Base-by-base conservation (phyloP, 192 early-diverging fungal genomes). In the Podila horticola region DNA sequence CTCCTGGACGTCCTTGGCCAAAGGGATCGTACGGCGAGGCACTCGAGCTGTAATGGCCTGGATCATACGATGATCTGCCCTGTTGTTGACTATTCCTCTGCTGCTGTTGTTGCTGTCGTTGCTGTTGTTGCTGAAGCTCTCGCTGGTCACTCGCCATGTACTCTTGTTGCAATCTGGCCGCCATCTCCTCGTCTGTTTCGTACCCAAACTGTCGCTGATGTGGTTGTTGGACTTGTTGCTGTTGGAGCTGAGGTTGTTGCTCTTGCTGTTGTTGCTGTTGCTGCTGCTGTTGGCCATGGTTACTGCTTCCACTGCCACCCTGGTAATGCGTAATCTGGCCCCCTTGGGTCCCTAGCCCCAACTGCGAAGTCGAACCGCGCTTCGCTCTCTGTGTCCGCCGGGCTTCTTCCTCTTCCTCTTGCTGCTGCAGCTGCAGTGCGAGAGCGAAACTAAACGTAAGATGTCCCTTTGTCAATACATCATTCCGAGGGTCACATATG, bases 351-450 rank as follows among this genome's bases (percentile, higher is more conserved):
- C 13, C 26, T 63, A 57, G 49, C 13, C 51, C 38, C 41, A 26
- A n/a, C 12, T 70, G 72, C 30, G 66, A 58, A 31, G 52, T 65
- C 15, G 74, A 79, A 9, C n/a, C 60, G 8, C 64, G 68, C n/a
- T 72, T 67, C 9, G 61, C 63, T 22, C 66, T 74, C 24, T 79
- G 69, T 7, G 62, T 20, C 2, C 71, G 66, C 4, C 64, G 71
- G 0, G 74, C 75, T 62, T 85, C 84, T 22, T 72, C 67, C 36
- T 85, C 81, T 28, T 82, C 84, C 58, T 85, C 81, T 52, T 82
- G 72, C 34, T 86, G 81, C 60, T 86, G 83, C 22, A 86, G 59
- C 28, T 79, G 81, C 15, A 86, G 33, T 0, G 83, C 83, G 2
- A 84, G 55, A 4, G 83, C 83, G 66, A 83, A 86, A 59, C 83